A percentile compares a stretch with the other conserved stretches of the same genome.
phyloP scores from a whole-genome alignment of 2,329 filamentous ascomycete genomes.

The Tolypocladium album region DNA sequence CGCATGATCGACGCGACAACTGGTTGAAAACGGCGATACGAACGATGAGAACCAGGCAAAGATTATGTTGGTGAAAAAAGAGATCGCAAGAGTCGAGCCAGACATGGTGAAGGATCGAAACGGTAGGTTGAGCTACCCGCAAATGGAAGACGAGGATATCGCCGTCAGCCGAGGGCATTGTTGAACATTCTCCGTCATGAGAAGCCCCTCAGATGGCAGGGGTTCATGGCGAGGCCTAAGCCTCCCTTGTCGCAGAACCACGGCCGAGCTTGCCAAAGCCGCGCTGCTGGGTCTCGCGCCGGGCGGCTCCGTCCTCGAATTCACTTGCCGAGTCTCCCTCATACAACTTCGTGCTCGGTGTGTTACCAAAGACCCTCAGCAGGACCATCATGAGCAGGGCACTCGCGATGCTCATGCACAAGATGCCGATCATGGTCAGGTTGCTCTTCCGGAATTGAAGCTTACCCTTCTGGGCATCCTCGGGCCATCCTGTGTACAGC shows the following conservation, averaged over 20 bases:
- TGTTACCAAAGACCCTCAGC: constrained; percentile 47
- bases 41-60: neutral
- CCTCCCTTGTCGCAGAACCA: constrained; percentile 16
- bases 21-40: neutral
- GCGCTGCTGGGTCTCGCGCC: constrained; percentile 45
- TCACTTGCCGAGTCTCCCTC: constrained; percentile 28
- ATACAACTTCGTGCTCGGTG: constrained; percentile 34
- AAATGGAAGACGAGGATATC: constrained; percentile 4
- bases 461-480: constrained; percentile 57
- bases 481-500: constrained; percentile 77
- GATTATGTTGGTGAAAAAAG: neutral
- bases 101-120: constrained; percentile 5
- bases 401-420: constrained; percentile 66
- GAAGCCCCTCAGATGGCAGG: neutral
- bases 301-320: constrained; percentile 50
- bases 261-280: constrained; percentile 38
- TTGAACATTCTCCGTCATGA: constrained; percentile 16
- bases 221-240: neutral
- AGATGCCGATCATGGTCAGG: constrained; percentile 76
- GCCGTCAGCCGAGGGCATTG: constrained; percentile 6
- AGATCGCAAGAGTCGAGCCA: neutral
- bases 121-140: constrained; percentile 27
- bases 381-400: constrained; percentile 58
- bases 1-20: neutral
- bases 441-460: constrained; percentile 75